Percentiles rank a stretch among this genome's conserved stretches.
Evolutionary conservation across 78 protist genomes (phyloP).

Genomic region (Emiliania huxleyi): DNA sequence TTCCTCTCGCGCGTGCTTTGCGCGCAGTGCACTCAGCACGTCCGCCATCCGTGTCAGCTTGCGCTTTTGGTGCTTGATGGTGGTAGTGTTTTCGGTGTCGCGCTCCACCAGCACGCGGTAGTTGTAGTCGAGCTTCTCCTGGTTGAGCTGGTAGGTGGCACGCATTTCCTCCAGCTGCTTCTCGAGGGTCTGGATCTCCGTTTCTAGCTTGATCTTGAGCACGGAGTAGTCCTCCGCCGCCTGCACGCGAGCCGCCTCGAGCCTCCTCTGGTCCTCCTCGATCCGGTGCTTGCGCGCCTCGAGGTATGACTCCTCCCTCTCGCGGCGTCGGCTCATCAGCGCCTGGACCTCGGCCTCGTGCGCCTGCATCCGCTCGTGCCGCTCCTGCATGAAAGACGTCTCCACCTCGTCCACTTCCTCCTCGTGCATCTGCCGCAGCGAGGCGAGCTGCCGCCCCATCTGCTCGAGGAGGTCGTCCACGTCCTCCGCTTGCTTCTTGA

Average conservation of each 20-base stretch:
- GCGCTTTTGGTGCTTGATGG: slow-evolving; percentile 62
- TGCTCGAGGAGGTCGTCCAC: slow-evolving; percentile 57
- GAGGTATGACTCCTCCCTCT: slow-evolving; percentile 45
- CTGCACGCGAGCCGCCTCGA: slow-evolving; percentile 49
- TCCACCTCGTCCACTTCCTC: slow-evolving; percentile 67
- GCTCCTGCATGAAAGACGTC: slow-evolving; percentile 60
- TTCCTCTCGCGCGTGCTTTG: slow-evolving; percentile 34
- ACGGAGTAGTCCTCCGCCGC: slow-evolving; percentile 64
- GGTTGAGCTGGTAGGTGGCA: slow-evolving; percentile 68
- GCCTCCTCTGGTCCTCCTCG: slow-evolving; percentile 47
- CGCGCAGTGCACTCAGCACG: slow-evolving; percentile 26
- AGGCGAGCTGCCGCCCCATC: slow-evolving; percentile 23
- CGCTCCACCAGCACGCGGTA: slow-evolving; percentile 67
- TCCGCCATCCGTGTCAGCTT: slow-evolving; percentile 59
- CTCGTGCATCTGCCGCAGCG: slow-evolving; percentile 30
- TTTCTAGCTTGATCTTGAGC: slow-evolving; percentile 62
- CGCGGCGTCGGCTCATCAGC: slow-evolving; percentile 41
- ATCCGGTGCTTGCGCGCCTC: slow-evolving; percentile 22
- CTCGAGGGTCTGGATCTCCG: slow-evolving; percentile 60
- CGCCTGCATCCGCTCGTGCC: slow-evolving; percentile 39
- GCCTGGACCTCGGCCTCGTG: slow-evolving; percentile 29
- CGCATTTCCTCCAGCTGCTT: slow-evolving; percentile 69
- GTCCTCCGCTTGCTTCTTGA: slow-evolving; percentile 63
- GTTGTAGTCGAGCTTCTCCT: slow-evolving; percentile 80
- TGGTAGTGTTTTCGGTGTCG: slow-evolving; percentile 62